Evolutionary conservation across 2,329 filamentous ascomycete genomes (phyloP), one percentile per base, ranked within the genome.

Genomic region (Sarocladiaceae sp.): DNA sequence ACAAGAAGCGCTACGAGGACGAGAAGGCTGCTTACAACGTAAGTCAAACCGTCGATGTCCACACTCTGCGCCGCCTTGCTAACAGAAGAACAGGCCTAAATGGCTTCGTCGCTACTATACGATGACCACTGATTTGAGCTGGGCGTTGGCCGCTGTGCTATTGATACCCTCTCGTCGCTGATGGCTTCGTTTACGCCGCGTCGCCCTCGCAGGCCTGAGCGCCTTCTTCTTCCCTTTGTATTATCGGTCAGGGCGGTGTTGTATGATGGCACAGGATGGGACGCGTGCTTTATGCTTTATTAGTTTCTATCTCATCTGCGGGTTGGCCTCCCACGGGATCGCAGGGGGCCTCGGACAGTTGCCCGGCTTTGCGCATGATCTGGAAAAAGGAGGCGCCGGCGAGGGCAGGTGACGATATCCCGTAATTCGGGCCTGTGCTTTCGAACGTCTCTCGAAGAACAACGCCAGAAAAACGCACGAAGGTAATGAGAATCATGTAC

Each of bases 1-100:
- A 99, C 77, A 99, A 97, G 90, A 96, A 97, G 87, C 87, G 94
- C 57, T 99, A 97, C 71, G 93, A 97, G 73, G 90, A 96, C 62
- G 91, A 97, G 83, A 99, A 99, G 83, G 86, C 87, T 61, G 88
- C 83, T 59, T 99, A 96, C 80, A 86, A 90, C 66, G 90, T 95
- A 79, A 78, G 86, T 48, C 25, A 20, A 48, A 12, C 6, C 17
- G 4, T 8, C 29, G 29, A 33, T n/a, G n/a, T n/a, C 44, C 26
- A 6, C 6, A 6, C 37, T 37, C 35, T 12, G 18, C 37, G 8
- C 28, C 22, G 13, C 10, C 22, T 26, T 44, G 28, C 40, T 44
- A n/a, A 44, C 22, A 28, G 3, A 11, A 3, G 7, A 8, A 3
- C 20, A 44, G 40, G 26, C 40, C 40, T 44, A 44, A 28, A 44